Conservation (phyloP, 2,329 filamentous ascomycete species). For the Decorospora gaudefroyi region DNA sequence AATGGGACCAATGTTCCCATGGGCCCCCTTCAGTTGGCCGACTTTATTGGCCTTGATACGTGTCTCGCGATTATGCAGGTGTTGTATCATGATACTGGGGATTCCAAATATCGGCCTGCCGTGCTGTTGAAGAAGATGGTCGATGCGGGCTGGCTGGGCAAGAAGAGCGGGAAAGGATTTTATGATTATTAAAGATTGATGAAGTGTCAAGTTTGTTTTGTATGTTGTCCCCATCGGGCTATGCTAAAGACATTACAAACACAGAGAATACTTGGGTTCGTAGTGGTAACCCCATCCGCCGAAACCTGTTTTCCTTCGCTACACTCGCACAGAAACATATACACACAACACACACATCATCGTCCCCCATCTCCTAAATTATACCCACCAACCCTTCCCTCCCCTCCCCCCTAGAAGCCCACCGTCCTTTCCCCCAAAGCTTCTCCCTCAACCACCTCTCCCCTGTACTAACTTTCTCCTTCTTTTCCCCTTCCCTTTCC, state of each 20-base stretch:
- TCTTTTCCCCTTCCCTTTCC: not conserved
- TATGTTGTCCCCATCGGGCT: no score
- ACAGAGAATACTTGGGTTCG: no score
- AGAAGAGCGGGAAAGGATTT: slow-evolving; percentile 96
- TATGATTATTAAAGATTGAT: slow-evolving; percentile 88
- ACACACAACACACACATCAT: no score
- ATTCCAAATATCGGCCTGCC: slow-evolving; percentile 92
- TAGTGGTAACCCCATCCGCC: no score
- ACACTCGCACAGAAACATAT: no score
- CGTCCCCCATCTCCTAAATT: not conserved
- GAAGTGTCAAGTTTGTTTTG: no score
- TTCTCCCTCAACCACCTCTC: not conserved
- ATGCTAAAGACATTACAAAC: not conserved
- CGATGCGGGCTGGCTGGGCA: slow-evolving; percentile 94
- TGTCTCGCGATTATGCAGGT: slow-evolving; percentile 98
- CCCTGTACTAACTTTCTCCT: not conserved
- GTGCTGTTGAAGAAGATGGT: slow-evolving; percentile 93
- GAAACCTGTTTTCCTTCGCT: no score
- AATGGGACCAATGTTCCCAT: slow-evolving; percentile 98
- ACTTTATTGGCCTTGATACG: slow-evolving; percentile 97
- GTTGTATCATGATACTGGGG: slow-evolving; percentile 84
- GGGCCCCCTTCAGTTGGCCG: slow-evolving; percentile 89
- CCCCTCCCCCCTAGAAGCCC: not conserved
- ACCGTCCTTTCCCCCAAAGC: not conserved
- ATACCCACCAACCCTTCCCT: not conserved